Base-by-base conservation (phyloP, 371 early-diverging fungal species). In the Dinochytrium kinnereticum region DNA sequence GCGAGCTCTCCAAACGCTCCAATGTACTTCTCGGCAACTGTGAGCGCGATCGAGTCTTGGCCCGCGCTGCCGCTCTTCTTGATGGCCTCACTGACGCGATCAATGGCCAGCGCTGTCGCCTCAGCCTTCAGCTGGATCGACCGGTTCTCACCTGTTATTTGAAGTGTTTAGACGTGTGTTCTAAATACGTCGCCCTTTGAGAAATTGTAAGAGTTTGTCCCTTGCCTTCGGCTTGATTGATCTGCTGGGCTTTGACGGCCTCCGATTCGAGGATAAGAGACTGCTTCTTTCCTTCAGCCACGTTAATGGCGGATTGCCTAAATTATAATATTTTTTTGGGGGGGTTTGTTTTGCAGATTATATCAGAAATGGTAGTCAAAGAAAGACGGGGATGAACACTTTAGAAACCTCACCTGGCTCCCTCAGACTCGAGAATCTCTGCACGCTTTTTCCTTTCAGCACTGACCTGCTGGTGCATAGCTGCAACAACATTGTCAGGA, bases 391-490 rank as follows among this genome's bases (percentile, higher is more conserved):
- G n/a, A n/a, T n/a, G n/a, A n/a, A n/a, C n/a, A 44, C 49, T 44
- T 31, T 21, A 34, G 26, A 1, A n/a, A 34, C 15, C 36, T 66
- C 15, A 75, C 76, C 76, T 66, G 10, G 67, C 76, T 77, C 95
- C 97, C 85, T 98, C 99, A 30, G 93, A 93, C 78, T 98, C 98
- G 13, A 98, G 82, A 81, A 98, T 98, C 80, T 94, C 95, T 3
- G 99, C 99, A 51, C 99, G 89, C 84, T 98, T 98, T 70, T 92
- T 91, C 70, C 98, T 88, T 80, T 98, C 98, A 0, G 98, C 98
- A 38, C 95, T 94, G 21, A 97, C 98, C 71, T 75, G 76, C 78
- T 95, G 95, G 77, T 98, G 99, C 98, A 98, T 98, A 28, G 95
- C 91, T 73, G 93, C 91, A 15, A 98, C 96, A 2, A 98, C 98